A percentile compares a stretch with the other conserved stretches of the same genome.
These are phyloP conservation scores for Microbotryum intermedium DNA, from an alignment of 1,284 basidiomycete species.

Conservation along the genomic window DNA sequence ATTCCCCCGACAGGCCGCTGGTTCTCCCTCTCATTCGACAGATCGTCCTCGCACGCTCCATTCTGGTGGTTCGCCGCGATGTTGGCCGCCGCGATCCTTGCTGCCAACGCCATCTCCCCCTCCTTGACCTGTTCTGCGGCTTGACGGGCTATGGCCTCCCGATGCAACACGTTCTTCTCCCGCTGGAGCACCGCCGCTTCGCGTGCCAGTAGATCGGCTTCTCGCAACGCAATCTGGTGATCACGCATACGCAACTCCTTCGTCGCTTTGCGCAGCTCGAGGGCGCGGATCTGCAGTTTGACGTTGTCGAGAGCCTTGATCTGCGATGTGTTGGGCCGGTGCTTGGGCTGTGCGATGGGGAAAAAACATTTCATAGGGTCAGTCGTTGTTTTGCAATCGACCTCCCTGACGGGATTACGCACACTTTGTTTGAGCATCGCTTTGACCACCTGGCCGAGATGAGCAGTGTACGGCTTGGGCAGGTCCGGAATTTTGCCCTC, in stretches of 20 bases:
- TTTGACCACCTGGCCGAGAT: slow-evolving; percentile 64
- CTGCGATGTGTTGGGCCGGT: slow-evolving; percentile 33
- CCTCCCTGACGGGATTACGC: background rate
- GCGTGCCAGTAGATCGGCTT: slow-evolving; percentile 24
- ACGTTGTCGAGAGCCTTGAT: slow-evolving; percentile 34
- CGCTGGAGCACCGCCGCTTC: slow-evolving; percentile 23
- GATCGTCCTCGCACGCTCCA: background rate
- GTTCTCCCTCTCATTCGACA: slow-evolving; percentile 7
- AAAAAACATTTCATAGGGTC: background rate
- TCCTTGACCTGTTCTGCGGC: no score
- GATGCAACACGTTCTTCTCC: slow-evolving; percentile 15
- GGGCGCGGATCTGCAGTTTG: slow-evolving; percentile 41
- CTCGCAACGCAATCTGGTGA: slow-evolving; percentile 13
- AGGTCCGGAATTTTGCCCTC: slow-evolving; percentile 78
- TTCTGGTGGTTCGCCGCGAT: slow-evolving; percentile 2
- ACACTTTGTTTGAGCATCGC: slow-evolving; percentile 80
- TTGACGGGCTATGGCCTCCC: background rate
- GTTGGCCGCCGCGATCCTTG: slow-evolving; percentile 11
- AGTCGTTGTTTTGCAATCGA: background rate
- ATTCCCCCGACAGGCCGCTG: slow-evolving; percentile 1
- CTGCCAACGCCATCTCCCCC: slow-evolving; percentile 5
- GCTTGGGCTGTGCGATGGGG: slow-evolving; percentile 29
- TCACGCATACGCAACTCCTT: slow-evolving; percentile 25
- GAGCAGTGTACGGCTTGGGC: slow-evolving; percentile 68
- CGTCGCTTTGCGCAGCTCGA: slow-evolving; percentile 68